Base-by-base conservation (phyloP, 2,329 filamentous ascomycete species). In the Dothidotthia symphoricarpi region DNA sequence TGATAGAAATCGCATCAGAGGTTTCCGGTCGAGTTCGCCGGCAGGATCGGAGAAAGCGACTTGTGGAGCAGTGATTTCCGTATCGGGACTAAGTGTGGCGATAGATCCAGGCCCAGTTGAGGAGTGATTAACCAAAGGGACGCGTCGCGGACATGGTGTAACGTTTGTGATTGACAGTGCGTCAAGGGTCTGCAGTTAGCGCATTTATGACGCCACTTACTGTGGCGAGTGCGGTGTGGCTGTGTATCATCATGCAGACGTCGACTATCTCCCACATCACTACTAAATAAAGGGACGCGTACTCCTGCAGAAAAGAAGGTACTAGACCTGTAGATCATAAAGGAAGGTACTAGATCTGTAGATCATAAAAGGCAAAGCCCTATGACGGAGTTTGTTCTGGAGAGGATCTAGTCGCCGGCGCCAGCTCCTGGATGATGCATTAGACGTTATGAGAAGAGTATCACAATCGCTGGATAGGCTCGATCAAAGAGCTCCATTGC, bases 11-110 rank as follows among this genome's bases (percentile, higher is more conserved):
- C 27, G 31, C 45, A 34, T 37, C 46, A 22, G 5, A n/a, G n/a
- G n/a, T 9, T 6, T 22, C 19, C 19, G 19, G 19, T 22, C 19
- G 19, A 22, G 19, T 22, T 22, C 9, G 19, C 19, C 46, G 41
- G 33, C 39, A 37, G 27, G 16, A 28, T 31, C 44, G 47, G 49
- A 53, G 45, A 38, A 37, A 41, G 29, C 48, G 45, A 51, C 48
- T 40, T 40, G 34, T 34, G 40, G 39, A 45, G 39, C 39, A 28
- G 5, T 22, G 9, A 28, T 34, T 29, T 30, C 31, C 36, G 41
- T 46, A 41, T 55, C 59, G 55, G 55, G 58, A 56, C 19, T 57
- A 63, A 58, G 34, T 59, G 61, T 64, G 61, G 59, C 61, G 54
- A 57, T 40, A 44, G 39, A 39, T 35, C 32, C 26, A 37, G 39